These are phyloP conservation scores for Corrigiola litoralis DNA, from an alignment of 179 eudicot species.

Conservation along the genomic window DNA sequence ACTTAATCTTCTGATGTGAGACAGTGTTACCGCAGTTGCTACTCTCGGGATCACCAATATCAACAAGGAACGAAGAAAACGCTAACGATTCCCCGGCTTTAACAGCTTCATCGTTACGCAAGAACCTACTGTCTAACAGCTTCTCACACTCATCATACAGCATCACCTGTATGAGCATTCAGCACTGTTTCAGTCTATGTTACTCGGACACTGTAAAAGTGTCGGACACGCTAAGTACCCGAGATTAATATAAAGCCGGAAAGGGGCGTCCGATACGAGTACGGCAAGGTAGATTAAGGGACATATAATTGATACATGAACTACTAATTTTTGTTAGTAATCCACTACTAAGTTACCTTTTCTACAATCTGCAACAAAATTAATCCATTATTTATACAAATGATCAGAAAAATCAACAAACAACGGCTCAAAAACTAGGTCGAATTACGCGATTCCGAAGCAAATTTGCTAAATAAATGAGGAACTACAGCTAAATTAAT, in stretches of 20 bases:
- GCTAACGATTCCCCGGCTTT: constrained; percentile 54
- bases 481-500: too few species aligned
- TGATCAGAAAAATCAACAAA: neutral
- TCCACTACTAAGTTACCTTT: neutral
- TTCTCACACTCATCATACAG: constrained; percentile 71
- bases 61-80: constrained; percentile 65
- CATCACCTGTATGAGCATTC: constrained; percentile 38
- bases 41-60: constrained; percentile 54
- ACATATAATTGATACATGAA: too few species aligned
- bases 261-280: too few species aligned
- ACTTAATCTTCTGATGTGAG: constrained; percentile 24
- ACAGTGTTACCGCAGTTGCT: constrained; percentile 19
- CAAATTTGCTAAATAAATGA: too few species aligned
- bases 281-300: too few species aligned
- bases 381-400: too few species aligned
- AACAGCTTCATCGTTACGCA: constrained; percentile 53
- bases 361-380: neutral
- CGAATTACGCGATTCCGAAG: too few species aligned
- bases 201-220: too few species aligned
- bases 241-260: too few species aligned
- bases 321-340: neutral
- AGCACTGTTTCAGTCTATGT: too few species aligned
- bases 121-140: constrained; percentile 47
- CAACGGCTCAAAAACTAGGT: neutral
- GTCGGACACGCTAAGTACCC: too few species aligned